Conservation (phyloP, 2,329 filamentous ascomycete genomes). For the Colletotrichum sp. region DNA sequence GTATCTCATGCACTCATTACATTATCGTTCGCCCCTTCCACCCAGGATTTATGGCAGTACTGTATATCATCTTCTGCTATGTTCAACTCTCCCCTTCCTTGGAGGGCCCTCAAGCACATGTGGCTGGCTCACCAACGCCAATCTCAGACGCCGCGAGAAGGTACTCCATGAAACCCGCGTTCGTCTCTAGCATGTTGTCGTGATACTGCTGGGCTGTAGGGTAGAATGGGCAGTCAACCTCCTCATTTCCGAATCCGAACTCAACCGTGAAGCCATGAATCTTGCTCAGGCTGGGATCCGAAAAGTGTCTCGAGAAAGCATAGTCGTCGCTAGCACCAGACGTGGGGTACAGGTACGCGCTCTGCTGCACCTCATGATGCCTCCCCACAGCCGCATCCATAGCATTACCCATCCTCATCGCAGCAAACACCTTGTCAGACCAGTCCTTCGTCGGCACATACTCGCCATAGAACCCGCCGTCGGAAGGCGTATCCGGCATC, state of each 20-base stretch:
- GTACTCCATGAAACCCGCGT: conserved; percentile 53
- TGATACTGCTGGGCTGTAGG: conserved; percentile 47
- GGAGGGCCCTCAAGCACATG: background rate
- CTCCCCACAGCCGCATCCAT: conserved; percentile 44
- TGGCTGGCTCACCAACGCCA: conserved; percentile 16
- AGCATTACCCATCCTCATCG: conserved; percentile 36
- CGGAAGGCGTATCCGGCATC: conserved; percentile 37
- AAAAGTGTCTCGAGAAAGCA: conserved; percentile 48
- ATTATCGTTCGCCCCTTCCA: background rate
- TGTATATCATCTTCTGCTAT: no score
- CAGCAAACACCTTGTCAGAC: conserved; percentile 33
- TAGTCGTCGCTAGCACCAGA: conserved; percentile 53
- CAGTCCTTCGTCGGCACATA: conserved; percentile 44
- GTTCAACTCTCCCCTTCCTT: background rate
- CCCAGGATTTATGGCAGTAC: background rate
- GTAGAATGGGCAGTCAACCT: conserved; percentile 47
- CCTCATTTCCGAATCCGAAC: conserved; percentile 46
- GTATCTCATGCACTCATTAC: background rate
- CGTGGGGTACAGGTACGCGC: conserved; percentile 49
- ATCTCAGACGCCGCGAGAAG: conserved; percentile 25
- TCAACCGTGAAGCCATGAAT: conserved; percentile 51
- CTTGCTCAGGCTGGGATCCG: conserved; percentile 35
- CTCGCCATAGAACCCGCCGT: conserved; percentile 45
- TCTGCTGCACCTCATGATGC: conserved; percentile 41
- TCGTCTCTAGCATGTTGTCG: conserved; percentile 47